Evolutionary conservation across 2,329 filamentous ascomycete species (phyloP).

Genomic region (Pseudocercospora fuligena): DNA sequence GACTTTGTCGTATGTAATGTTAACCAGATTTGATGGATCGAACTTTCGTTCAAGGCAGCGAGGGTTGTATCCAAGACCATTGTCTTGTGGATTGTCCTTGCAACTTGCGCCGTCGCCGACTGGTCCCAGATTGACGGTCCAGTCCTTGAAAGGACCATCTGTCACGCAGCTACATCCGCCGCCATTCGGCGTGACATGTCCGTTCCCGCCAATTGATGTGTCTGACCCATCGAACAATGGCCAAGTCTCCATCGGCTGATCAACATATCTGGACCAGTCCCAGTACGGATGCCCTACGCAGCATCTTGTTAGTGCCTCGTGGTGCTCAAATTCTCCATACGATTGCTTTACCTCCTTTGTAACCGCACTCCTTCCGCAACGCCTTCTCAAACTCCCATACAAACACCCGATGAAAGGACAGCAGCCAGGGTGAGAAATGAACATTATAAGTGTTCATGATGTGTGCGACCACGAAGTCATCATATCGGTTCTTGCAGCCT

Average conservation of each 20-base stretch:
- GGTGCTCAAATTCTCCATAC: background rate
- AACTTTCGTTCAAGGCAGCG: conserved; percentile 42
- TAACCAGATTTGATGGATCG: background rate
- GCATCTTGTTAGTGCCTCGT: background rate
- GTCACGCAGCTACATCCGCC: conserved; percentile 62
- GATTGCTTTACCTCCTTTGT: conserved; percentile 15
- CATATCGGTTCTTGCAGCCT: conserved; percentile 30
- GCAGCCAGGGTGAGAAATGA: conserved; percentile 36
- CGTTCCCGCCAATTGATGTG: conserved; percentile 43
- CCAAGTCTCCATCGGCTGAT: conserved; percentile 47
- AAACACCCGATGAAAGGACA: conserved; percentile 49
- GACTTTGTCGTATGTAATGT: conserved; percentile 20
- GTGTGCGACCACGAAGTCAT: conserved; percentile 37
- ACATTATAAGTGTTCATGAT: conserved; percentile 30
- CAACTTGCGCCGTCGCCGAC: conserved; percentile 40
- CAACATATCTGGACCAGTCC: conserved; percentile 56
- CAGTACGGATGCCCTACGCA: conserved; percentile 53
- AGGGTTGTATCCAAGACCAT: conserved; percentile 40
- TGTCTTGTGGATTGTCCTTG: conserved; percentile 34
- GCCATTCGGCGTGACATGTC: conserved; percentile 33
- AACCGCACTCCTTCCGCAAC: conserved; percentile 45
- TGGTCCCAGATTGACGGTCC: conserved; percentile 54
- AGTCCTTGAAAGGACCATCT: conserved; percentile 56
- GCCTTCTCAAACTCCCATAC: conserved; percentile 50
- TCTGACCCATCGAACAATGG: conserved; percentile 61